Evolutionary conservation across 208 protist species (phyloP), one percentile per base, ranked within the genome.

Genomic region (Wallacemonas rigidus): DNA sequence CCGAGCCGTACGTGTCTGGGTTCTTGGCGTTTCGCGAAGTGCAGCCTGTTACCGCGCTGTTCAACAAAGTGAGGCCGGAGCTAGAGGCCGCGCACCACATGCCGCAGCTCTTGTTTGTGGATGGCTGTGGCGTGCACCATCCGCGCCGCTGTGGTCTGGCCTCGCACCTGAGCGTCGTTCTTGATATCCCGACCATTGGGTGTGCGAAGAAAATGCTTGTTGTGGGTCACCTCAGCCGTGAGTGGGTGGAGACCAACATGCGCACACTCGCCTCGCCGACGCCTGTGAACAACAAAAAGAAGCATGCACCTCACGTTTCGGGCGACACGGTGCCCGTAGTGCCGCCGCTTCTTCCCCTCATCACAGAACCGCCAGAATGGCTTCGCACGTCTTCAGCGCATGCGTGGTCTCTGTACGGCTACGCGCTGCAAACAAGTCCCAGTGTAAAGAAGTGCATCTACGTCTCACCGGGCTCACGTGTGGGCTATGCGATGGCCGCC

Each of bases 11-110:
- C 78, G 80, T 98, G 0, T 80, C 95, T 1, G 97, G 97, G 6
- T 99, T 95, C 79, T 77, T 99, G 2, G 97, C 98, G 14, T 99
- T 99, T 62, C 88, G 98, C 8, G 98, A 99, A 72, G 84, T 92
- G 8, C 64, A 72, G 7, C 83, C 84, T 15, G 71, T 93, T 8
- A 40, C 79, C 61, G 76, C 78, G 35, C 78, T 95, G 26, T 78
- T 94, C 35, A 55, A 80, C 12, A 60, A 57, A 5, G 67, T 71
- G 51, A 39, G 51, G 14, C 47, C 26, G 1, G 79, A 82, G 47
- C 45, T 95, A 6, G 44, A 53, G 38, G 80, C 69, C 7, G 72
- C 35, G 36, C 53, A 50, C 47, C 75, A 51, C 62, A 72, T 80
- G 67, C 91, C 90, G 36, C 91, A 98, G 57, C 67, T 99, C 9